These are phyloP conservation scores for Termitomyces eurrhizus DNA, from an alignment of 768 basidiomycete genomes.

Conservation along the genomic window DNA sequence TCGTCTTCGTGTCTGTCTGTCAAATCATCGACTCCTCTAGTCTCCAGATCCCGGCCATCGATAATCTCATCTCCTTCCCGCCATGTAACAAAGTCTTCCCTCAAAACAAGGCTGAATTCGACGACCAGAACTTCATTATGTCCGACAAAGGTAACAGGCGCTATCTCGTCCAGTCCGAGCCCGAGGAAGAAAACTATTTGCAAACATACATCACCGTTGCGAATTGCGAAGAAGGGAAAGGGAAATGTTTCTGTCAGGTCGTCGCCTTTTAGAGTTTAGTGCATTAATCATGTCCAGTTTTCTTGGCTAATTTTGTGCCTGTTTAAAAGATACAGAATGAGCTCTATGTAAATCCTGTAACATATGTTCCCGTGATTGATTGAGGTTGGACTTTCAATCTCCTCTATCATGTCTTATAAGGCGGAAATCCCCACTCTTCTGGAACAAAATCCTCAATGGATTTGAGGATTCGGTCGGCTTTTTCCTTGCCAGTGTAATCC, in stretches of 20 bases:
- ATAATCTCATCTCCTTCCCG: neutral
- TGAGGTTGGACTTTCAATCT: neutral
- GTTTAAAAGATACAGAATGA: neutral
- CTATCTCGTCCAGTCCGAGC: neutral
- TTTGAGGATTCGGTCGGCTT: conserved; percentile 53
- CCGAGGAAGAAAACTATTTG: conserved; percentile 4
- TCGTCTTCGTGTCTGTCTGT: conserved; percentile 2
- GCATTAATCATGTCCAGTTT: neutral
- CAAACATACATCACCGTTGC: conserved; percentile 9
- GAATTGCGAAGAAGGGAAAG: conserved; percentile 10
- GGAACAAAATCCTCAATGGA: conserved; percentile 76
- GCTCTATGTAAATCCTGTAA: neutral
- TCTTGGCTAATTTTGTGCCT: neutral
- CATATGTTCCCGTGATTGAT: neutral
- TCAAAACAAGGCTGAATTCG: neutral
- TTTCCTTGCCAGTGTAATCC: conserved; percentile 43
- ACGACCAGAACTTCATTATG: neutral
- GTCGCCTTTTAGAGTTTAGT: neutral
- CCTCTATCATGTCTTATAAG: conserved; percentile 33
- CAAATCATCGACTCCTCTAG: conserved; percentile 8
- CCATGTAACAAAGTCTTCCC: conserved; percentile 1
- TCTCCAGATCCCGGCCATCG: conserved; percentile 5
- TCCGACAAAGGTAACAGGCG: neutral
- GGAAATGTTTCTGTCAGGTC: neutral
- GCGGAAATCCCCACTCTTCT: conserved; percentile 79